Evolutionary conservation across 768 basidiomycete species (phyloP).

Genomic region (Panaeolus papilionaceus): DNA sequence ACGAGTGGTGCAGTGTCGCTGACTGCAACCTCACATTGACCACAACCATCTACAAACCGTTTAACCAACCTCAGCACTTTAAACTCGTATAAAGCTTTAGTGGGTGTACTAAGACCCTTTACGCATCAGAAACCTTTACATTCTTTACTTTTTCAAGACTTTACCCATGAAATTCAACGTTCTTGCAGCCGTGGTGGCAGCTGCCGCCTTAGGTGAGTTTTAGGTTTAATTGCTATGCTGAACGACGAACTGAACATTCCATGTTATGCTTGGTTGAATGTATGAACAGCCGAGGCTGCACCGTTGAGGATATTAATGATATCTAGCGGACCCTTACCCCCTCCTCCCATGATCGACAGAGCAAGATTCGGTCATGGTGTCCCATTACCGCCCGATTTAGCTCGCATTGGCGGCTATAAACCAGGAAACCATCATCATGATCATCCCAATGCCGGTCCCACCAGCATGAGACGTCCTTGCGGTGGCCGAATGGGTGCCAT

Average conservation of each 20-base stretch:
- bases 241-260: background rate
- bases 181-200: conserved; percentile 43
- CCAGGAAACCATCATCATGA: conserved; percentile 2
- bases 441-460: background rate
- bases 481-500: conserved; percentile 25
- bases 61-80: conserved; percentile 2
- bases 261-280: background rate
- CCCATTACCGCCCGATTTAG: conserved; percentile 16
- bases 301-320: conserved; percentile 57
- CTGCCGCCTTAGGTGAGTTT: conserved; percentile 42
- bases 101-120: conserved; percentile 8
- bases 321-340: conserved; percentile 20
- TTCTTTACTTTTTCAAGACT: conserved; percentile 7
- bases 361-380: conserved; percentile 33
- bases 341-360: conserved; percentile 19
- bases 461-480: conserved; percentile 21
- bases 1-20: background rate
- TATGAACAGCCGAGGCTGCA: conserved; percentile 36
- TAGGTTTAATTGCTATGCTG: background rate
- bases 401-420: background rate
- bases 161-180: conserved; percentile 43
- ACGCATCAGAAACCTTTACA: conserved; percentile 6
- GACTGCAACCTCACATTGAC: background rate
- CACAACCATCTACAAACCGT: conserved; percentile 13
- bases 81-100: conserved; percentile 12